Conservation (phyloP, 352 stramenopile genomes). For the Lagenidium sp. region DNA sequence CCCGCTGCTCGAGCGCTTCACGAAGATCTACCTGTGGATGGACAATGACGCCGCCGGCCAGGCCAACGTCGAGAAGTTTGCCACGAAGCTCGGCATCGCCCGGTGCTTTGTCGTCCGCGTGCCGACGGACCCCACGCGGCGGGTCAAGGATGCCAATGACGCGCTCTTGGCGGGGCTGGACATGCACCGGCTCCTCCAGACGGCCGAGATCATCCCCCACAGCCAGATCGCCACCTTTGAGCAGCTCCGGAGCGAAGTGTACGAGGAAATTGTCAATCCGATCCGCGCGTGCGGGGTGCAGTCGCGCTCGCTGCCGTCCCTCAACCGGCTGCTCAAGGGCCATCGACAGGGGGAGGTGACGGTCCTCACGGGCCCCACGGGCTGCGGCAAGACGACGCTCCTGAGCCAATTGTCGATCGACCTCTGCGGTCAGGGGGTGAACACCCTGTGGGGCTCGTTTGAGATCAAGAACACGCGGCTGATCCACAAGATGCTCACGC, state of each 20-base stretch:
- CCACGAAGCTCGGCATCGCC: conserved; percentile 90
- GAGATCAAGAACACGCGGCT: conserved; percentile 99
- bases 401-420: conserved; percentile 88
- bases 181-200: conserved; percentile 75
- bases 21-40: conserved; percentile 99
- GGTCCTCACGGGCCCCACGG: conserved; percentile 96
- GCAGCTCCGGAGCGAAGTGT: conserved; percentile 88
- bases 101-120: conserved; percentile 89
- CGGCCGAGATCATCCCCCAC: conserved; percentile 83
- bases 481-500: conserved; percentile 97
- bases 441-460: conserved; percentile 98
- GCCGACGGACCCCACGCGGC: conserved; percentile 23
- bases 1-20: conserved; percentile 94
- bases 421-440: conserved; percentile 93
- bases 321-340: conserved; percentile 96
- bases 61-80: conserved; percentile 95
- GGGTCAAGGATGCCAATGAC: conserved; percentile 99
- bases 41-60: conserved; percentile 95
- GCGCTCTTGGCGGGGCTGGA: conserved; percentile 88
- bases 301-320: conserved; percentile 89
- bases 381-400: conserved; percentile 93
- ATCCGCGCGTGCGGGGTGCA: conserved; percentile 89
- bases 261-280: conserved; percentile 94
- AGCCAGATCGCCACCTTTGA: conserved; percentile 93
- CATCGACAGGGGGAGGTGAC: conserved; percentile 97